Percentiles rank a stretch among this genome's conserved stretches.
phyloP scores from a whole-genome alignment of 2,329 filamentous ascomycete species.

The Cephalotrichum gorgonifer region DNA sequence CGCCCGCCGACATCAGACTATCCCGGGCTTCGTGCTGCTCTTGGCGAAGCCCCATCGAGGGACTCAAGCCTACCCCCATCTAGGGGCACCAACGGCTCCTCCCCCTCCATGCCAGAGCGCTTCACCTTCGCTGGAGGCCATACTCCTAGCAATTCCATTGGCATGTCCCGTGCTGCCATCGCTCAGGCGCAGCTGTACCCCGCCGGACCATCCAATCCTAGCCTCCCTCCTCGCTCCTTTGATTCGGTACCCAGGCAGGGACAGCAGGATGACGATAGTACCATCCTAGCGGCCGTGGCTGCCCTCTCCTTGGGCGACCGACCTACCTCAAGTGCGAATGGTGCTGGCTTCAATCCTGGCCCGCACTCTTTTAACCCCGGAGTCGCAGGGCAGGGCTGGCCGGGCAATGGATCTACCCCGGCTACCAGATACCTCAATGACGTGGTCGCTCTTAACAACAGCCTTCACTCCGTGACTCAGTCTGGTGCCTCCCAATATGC shows the following conservation, averaged over 20 bases:
- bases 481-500: not conserved
- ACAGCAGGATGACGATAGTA: conserved; percentile 26
- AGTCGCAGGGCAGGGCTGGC: conserved; percentile 33
- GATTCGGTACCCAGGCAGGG: conserved; percentile 18
- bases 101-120: conserved; percentile 13
- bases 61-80: conserved; percentile 47
- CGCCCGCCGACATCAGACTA: conserved; percentile 1
- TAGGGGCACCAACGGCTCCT: conserved; percentile 39
- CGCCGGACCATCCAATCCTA: conserved; percentile 27
- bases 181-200: conserved; percentile 35
- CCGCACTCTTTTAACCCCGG: conserved; percentile 35
- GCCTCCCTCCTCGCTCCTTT: conserved; percentile 10
- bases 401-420: conserved; percentile 11
- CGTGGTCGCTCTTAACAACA: not conserved
- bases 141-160: conserved; percentile 31
- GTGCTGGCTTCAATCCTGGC: conserved; percentile 16
- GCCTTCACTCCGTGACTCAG: not conserved
- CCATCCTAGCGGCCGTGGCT: conserved; percentile 22
- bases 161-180: conserved; percentile 34
- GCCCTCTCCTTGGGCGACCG: conserved; percentile 22
- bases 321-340: conserved; percentile 8
- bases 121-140: conserved; percentile 23
- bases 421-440: not conserved
- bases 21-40: not conserved
- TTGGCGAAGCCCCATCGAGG: conserved; percentile 25